These are phyloP conservation scores for Breviolum minutum DNA, from an alignment of 73 alveolate genomes.

Conservation along the genomic window DNA sequence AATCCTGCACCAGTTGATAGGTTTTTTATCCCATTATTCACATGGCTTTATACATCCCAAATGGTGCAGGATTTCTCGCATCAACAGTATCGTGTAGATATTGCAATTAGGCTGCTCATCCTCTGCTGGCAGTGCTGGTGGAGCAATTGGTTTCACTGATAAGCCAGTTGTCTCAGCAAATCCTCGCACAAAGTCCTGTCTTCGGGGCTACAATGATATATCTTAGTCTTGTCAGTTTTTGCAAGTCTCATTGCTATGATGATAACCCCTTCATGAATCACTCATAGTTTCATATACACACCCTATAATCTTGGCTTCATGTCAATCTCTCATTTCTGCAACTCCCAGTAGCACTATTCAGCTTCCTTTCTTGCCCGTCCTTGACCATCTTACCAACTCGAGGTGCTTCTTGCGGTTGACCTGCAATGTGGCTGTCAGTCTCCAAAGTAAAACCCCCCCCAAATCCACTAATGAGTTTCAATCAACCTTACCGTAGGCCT, in stretches of 20 bases:
- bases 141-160: constrained; percentile 64
- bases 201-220: neutral
- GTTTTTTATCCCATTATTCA: neutral
- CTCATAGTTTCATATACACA: neutral
- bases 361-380: neutral
- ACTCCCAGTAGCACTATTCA: too few relatives aligned
- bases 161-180: constrained; percentile 82
- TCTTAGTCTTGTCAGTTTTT: neutral
- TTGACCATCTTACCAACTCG: constrained; percentile 45
- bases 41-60: neutral
- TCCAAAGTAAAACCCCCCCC: too few relatives aligned
- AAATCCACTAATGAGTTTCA: too few relatives aligned
- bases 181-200: constrained; percentile 47
- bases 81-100: neutral
- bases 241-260: neutral
- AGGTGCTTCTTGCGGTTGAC: constrained; percentile 30
- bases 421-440: neutral
- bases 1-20: too few relatives aligned
- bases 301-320: neutral
- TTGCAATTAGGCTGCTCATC: constrained; percentile 6
- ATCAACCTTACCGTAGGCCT: too few relatives aligned
- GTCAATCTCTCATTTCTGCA: too few relatives aligned
- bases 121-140: constrained; percentile 86
- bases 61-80: neutral
- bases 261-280: neutral